These are phyloP conservation scores for Verruconis gallopava DNA, from an alignment of 2,329 filamentous ascomycete species.

Conservation along the genomic window DNA sequence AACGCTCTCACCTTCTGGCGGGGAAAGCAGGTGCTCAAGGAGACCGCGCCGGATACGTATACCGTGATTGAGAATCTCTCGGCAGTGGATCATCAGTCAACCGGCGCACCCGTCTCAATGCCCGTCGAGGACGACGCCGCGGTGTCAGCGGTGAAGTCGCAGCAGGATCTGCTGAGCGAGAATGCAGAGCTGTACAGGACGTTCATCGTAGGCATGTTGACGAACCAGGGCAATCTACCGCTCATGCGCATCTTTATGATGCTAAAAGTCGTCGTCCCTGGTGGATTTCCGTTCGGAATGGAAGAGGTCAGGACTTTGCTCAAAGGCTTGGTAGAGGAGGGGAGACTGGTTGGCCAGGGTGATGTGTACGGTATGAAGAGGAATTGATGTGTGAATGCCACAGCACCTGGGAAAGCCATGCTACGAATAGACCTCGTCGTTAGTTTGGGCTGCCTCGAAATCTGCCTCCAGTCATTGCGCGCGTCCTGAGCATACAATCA, in stretches of 20 bases:
- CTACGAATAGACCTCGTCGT: too few species aligned
- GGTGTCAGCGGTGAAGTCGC: conserved; percentile 36
- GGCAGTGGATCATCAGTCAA: not conserved
- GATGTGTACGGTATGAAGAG: conserved; percentile 20
- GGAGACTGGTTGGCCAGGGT: conserved; percentile 41
- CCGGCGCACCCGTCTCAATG: not conserved
- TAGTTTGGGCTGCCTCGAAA: too few species aligned
- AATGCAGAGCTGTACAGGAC: conserved; percentile 70
- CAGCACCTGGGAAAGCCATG: too few species aligned
- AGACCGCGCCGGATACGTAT: conserved; percentile 40
- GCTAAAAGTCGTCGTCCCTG: conserved; percentile 81
- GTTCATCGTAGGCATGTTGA: conserved; percentile 91
- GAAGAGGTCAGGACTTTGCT: conserved; percentile 79
- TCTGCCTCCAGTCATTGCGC: too few species aligned
- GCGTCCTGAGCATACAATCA: too few species aligned
- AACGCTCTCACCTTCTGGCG: conserved; percentile 60
- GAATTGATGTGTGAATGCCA: too few species aligned
- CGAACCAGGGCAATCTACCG: conserved; percentile 78
- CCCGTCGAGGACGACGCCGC: conserved; percentile 18
- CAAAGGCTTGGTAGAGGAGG: conserved; percentile 59
- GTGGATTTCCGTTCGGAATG: conserved; percentile 78
- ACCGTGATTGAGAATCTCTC: conserved; percentile 46
- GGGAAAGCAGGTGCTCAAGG: conserved; percentile 52
- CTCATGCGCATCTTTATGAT: conserved; percentile 77
- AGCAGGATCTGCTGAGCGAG: conserved; percentile 50